Base-by-base conservation (phyloP, 371 early-diverging fungal genomes). In the Coemansia sp. region DNA sequence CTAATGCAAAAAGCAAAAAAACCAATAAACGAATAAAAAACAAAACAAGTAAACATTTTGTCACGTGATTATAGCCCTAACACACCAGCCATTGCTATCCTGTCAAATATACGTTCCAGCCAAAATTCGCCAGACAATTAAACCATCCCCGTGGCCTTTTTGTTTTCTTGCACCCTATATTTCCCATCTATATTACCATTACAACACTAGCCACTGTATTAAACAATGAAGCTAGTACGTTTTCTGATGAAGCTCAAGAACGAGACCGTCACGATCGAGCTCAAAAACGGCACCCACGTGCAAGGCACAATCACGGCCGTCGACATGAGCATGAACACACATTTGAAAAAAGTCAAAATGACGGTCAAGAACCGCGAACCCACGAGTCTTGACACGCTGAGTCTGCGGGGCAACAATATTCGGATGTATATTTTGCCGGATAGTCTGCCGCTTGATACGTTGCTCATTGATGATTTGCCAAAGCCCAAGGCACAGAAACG, bases 301-400 rank as follows among this genome's bases (percentile, higher is more conserved):
- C 88, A 92, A 75, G 99, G 99, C 64, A 98, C 98, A 12, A 91
- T 98, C 62, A 92, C 93, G 50, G 95, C 94, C 37, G 97, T 98
- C 51, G 99, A 99, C 79, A 95, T 99, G 95, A 90, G 92, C 82
- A 99, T 99, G 99, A 99, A 99, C 82, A 98, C 94, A 64, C 98
- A 98, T 82, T 85, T 99, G 82, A 96, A 96, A 79, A 90, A 92
- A 18, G 98, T 98, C 63, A 97, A 98, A 82, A 94, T 98, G 97
- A 98, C 98, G 1, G 91, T 96, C 33, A 91, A 93, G 80, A 90
- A 89, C 84, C 91, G 90, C 84, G 96, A 97, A 67, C 94, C 98
- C 18, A 84, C 88, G 61, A 87, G 85, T 62, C 84, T 98, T 50
- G 99, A 98, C 71, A 85, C 93, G 16, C 84, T 98, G 52, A 91